These are phyloP conservation scores for Psophocarpus tetragonolobus DNA, from an alignment of 306 rosid species.

Conservation along the genomic window DNA sequence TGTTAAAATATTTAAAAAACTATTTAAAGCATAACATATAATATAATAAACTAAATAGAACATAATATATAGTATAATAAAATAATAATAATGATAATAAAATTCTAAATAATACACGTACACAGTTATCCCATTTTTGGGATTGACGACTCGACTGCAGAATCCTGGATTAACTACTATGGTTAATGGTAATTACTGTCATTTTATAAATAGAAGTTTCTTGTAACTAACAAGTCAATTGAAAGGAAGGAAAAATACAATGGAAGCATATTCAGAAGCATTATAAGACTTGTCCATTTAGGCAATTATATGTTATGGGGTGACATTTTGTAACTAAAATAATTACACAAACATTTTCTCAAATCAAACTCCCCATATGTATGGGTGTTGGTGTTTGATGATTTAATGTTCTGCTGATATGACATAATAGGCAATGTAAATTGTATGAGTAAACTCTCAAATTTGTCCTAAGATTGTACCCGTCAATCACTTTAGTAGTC, in stretches of 20 bases:
- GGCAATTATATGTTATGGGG: neutral
- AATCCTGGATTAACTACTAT: too few relatives aligned
- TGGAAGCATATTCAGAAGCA: neutral
- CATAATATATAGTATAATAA: too few relatives aligned
- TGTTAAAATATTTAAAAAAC: too few relatives aligned
- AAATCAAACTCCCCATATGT: neutral
- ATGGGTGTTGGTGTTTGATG: neutral
- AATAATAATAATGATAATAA: too few relatives aligned
- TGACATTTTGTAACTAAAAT: neutral
- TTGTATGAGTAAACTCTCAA: neutral
- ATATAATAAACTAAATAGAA: too few relatives aligned
- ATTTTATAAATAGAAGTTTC: neutral
- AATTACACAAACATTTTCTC: neutral
- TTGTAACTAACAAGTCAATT: neutral
- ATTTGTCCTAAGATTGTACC: neutral
- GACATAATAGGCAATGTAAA: conserved; percentile 3
- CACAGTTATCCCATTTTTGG: too few relatives aligned
- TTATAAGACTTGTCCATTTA: neutral
- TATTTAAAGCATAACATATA: too few relatives aligned
- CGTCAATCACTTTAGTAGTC: neutral
- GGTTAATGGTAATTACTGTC: neutral
- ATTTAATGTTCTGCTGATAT: conserved; percentile 2
- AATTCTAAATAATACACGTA: too few relatives aligned
- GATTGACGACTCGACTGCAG: too few relatives aligned
- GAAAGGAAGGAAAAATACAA: neutral